These are phyloP conservation scores for Xylariales sp. DNA, from an alignment of 2,329 filamentous ascomycete genomes.

Conservation along the genomic window DNA sequence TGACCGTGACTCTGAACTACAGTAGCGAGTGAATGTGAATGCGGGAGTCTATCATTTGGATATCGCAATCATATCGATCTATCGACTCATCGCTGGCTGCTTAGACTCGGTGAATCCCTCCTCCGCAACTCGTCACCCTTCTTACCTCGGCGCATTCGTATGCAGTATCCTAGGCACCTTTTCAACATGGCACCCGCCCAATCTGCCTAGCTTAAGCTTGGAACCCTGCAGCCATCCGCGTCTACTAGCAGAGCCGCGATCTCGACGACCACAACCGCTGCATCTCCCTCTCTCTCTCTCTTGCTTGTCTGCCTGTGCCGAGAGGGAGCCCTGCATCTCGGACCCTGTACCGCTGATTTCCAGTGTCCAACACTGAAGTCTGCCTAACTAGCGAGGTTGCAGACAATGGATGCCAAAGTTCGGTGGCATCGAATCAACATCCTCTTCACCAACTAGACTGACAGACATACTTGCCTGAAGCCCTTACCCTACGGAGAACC, in stretches of 20 bases:
- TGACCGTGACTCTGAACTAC: constrained; percentile 3
- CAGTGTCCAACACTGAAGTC: background rate
- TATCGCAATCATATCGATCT: too few relatives aligned
- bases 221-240: constrained; percentile 11
- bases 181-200: constrained; percentile 10
- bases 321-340: constrained; percentile 1
- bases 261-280: constrained; percentile 6
- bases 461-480: constrained; percentile 13
- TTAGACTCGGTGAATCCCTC: too few relatives aligned
- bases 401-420: constrained; percentile 33
- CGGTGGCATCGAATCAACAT: constrained; percentile 27
- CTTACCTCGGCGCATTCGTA: too few relatives aligned
- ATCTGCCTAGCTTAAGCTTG: constrained; percentile 9
- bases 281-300: background rate
- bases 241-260: constrained; percentile 11
- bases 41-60: too few relatives aligned
- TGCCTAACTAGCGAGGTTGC: constrained; percentile 11
- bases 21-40: too few relatives aligned
- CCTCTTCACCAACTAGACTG: constrained; percentile 20
- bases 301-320: constrained; percentile 6
- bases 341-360: background rate
- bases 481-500: constrained; percentile 12
- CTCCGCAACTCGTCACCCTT: background rate
- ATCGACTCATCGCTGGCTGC: too few relatives aligned
- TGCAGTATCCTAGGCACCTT: constrained; percentile 2